Percentiles rank a stretch among this genome's conserved stretches.
These are phyloP conservation scores for Apostasia ramifera DNA, from an alignment of 106 monocot species.

Conservation along the genomic window DNA sequence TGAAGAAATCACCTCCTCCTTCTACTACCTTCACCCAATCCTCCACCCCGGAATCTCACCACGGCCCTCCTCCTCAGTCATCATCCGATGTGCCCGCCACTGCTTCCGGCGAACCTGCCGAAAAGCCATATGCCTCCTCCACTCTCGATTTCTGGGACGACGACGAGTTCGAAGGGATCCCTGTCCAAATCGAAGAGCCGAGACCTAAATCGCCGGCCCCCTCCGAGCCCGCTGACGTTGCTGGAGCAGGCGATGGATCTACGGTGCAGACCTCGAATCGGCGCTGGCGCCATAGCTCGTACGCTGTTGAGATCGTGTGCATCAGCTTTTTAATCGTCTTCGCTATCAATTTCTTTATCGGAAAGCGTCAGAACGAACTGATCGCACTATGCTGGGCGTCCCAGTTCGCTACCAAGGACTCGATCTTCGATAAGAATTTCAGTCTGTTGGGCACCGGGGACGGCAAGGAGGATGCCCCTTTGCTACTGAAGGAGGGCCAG, in stretches of 20 bases:
- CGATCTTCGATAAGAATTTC: slow-evolving; percentile 91
- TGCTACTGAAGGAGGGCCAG: slow-evolving; percentile 87
- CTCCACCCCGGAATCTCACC: slow-evolving; percentile 6
- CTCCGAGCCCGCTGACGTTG: not conserved
- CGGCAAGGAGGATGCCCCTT: slow-evolving; percentile 74
- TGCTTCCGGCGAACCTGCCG: slow-evolving; percentile 1
- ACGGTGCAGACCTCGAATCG: slow-evolving; percentile 7
- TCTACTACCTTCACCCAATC: slow-evolving; percentile 12
- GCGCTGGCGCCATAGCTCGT: slow-evolving; percentile 20
- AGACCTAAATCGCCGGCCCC: slow-evolving; percentile 1
- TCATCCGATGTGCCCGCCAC: slow-evolving; percentile 19
- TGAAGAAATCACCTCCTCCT: not conserved
- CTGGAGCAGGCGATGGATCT: not conserved
- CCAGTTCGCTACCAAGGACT: slow-evolving; percentile 58
- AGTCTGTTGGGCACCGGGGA: slow-evolving; percentile 85
- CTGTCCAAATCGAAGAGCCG: slow-evolving; percentile 15
- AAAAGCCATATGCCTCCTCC: slow-evolving; percentile 12
- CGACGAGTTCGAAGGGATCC: slow-evolving; percentile 97
- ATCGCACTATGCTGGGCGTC: slow-evolving; percentile 84
- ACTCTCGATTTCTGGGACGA: slow-evolving; percentile 69
- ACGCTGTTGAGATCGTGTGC: slow-evolving; percentile 60
- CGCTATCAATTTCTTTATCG: slow-evolving; percentile 71
- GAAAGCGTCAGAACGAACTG: slow-evolving; percentile 71
- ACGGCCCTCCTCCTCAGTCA: slow-evolving; percentile 15
- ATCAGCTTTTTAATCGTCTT: slow-evolving; percentile 74